phyloP scores from a whole-genome alignment of 352 stramenopile genomes.

The Phytophthora boehmeriae region DNA sequence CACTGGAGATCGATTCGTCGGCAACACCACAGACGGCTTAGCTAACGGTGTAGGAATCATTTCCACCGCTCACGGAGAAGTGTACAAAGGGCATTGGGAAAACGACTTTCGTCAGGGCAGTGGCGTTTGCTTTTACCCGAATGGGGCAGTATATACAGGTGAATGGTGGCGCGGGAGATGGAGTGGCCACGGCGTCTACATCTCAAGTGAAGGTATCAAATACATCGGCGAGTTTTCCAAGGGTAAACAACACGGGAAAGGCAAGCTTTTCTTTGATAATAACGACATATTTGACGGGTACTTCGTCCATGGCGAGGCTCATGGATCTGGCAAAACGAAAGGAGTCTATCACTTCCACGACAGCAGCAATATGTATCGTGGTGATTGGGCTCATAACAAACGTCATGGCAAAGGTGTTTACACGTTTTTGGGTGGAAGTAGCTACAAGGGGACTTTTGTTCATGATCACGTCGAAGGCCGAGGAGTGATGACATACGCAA shows the following conservation, averaged over 20 bases:
- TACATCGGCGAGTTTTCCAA: constrained; percentile 71
- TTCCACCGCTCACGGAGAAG: constrained; percentile 79
- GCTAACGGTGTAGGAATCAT: constrained; percentile 83
- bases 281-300: constrained; percentile 78
- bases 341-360: constrained; percentile 69
- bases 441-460: constrained; percentile 63
- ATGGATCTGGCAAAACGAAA: constrained; percentile 58
- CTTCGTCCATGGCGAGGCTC: constrained; percentile 55
- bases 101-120: constrained; percentile 63
- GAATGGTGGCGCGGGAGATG: constrained; percentile 69
- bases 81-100: constrained; percentile 89
- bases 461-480: constrained; percentile 74
- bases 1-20: constrained; percentile 72
- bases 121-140: constrained; percentile 79
- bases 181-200: constrained; percentile 62
- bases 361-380: constrained; percentile 73
- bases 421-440: constrained; percentile 59
- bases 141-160: constrained; percentile 77
- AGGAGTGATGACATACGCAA: constrained; percentile 82
- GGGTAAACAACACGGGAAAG: constrained; percentile 64
- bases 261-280: constrained; percentile 77
- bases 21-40: constrained; percentile 60
- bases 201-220: constrained; percentile 70
- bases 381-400: constrained; percentile 65
- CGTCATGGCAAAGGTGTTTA: constrained; percentile 79